Evolutionary conservation across 257 asterid species (phyloP).

Genomic region (Anisodus tanguticus): DNA sequence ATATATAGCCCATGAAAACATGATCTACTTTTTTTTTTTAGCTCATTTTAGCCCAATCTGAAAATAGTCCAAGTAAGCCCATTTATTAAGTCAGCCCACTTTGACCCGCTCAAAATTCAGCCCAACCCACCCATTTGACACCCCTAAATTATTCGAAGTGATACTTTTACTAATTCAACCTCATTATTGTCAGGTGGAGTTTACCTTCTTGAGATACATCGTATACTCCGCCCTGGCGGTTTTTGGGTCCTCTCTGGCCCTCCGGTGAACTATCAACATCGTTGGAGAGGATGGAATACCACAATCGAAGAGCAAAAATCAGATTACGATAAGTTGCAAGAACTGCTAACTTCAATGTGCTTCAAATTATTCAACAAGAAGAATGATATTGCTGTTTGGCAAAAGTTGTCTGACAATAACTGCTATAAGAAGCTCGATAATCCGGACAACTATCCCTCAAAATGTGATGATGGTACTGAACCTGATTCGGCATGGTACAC

Average conservation of each 20-base stretch:
- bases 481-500: conserved; percentile 45
- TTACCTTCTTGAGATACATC: conserved; percentile 46
- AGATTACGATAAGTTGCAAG: conserved; percentile 42
- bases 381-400: conserved; percentile 45
- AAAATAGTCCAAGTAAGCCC: no score
- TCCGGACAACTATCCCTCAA: conserved; percentile 40
- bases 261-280: conserved; percentile 42
- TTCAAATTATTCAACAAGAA: conserved; percentile 40
- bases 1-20: no score
- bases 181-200: conserved; percentile 37
- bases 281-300: conserved; percentile 47
- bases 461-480: conserved; percentile 46
- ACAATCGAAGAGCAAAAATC: conserved; percentile 41
- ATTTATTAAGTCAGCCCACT: no score
- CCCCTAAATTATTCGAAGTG: background rate
- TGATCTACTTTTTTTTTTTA: no score
- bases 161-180: background rate
- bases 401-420: conserved; percentile 35
- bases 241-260: conserved; percentile 49
- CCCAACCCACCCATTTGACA: no score
- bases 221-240: conserved; percentile 45
- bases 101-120: background rate
- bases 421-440: conserved; percentile 40
- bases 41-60: no score
- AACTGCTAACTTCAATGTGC: conserved; percentile 42